These are phyloP conservation scores for Mycocentrospora acerina DNA, from an alignment of 2,329 filamentous ascomycete species.

Conservation along the genomic window DNA sequence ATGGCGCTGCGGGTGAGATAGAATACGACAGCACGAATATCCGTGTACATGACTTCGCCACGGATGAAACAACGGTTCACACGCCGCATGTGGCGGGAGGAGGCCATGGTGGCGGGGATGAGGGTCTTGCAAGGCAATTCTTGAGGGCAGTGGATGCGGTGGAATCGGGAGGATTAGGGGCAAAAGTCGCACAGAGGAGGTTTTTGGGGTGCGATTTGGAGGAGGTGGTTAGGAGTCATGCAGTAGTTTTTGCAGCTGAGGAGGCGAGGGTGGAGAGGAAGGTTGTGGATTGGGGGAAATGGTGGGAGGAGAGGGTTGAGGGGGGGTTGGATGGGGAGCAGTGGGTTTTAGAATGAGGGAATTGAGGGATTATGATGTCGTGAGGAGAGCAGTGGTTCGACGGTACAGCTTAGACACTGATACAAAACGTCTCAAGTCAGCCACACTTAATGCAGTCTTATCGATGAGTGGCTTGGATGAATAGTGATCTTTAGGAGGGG, in stretches of 20 bases:
- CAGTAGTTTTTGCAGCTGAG: constrained; percentile 91
- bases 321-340: constrained; percentile 15
- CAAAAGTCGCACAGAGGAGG: constrained; percentile 70
- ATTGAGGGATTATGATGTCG: too few relatives aligned
- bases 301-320: constrained; percentile 67
- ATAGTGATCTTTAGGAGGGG: too few relatives aligned
- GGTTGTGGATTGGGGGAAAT: constrained; percentile 73
- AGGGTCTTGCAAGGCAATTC: constrained; percentile 79
- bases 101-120: constrained; percentile 77
- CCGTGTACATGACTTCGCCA: constrained; percentile 70
- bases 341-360: neutral
- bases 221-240: constrained; percentile 86
- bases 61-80: constrained; percentile 56
- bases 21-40: constrained; percentile 80
- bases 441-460: too few relatives aligned
- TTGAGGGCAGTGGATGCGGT: constrained; percentile 79
- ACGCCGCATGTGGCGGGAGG: constrained; percentile 62
- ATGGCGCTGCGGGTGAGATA: constrained; percentile 84
- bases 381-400: too few relatives aligned
- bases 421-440: too few relatives aligned
- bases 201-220: constrained; percentile 82
- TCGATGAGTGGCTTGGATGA: too few relatives aligned
- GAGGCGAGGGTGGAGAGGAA: constrained; percentile 71
- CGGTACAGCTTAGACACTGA: too few relatives aligned
- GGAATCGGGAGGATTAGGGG: constrained; percentile 67